A percentile compares a stretch with the other conserved stretches of the same genome.
phyloP scores from a whole-genome alignment of 148 eudicot genomes.

The Rheum nobile region DNA sequence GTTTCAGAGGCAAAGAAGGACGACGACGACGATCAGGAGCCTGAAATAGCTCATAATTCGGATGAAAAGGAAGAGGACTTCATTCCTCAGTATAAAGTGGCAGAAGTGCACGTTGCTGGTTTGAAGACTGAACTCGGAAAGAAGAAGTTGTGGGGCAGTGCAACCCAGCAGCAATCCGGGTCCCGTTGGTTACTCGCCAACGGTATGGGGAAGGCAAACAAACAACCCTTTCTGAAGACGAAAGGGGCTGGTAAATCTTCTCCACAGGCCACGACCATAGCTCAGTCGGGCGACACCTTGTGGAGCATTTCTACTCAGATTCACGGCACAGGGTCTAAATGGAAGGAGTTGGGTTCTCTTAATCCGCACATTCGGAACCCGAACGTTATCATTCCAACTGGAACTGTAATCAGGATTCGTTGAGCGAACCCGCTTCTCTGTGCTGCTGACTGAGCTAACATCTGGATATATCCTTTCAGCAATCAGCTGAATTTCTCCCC shows the following conservation, averaged over 20 bases:
- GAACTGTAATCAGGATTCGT: slow-evolving; percentile 34
- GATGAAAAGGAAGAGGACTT: slow-evolving; percentile 48
- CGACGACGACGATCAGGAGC: slow-evolving; percentile 46
- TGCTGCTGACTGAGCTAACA: background rate
- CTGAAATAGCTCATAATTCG: slow-evolving; percentile 20
- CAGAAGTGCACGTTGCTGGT: slow-evolving; percentile 81
- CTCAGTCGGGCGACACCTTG: slow-evolving; percentile 58
- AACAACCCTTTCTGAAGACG: slow-evolving; percentile 45
- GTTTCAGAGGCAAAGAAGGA: slow-evolving; percentile 33
- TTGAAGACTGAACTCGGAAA: slow-evolving; percentile 58
- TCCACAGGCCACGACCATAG: slow-evolving; percentile 23
- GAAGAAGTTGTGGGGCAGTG: slow-evolving; percentile 77
- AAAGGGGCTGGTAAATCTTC: slow-evolving; percentile 35
- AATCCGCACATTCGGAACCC: slow-evolving; percentile 68
- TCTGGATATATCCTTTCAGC: background rate
- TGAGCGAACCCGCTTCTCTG: slow-evolving; percentile 12
- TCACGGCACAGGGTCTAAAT: slow-evolving; percentile 52
- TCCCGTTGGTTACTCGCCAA: slow-evolving; percentile 96
- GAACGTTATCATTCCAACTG: slow-evolving; percentile 39
- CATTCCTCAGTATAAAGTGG: slow-evolving; percentile 66
- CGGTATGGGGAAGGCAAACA: slow-evolving; percentile 90
- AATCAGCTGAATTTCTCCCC: background rate
- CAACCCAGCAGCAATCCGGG: slow-evolving; percentile 75
- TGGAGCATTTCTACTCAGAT: slow-evolving; percentile 79
- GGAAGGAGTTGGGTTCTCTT: slow-evolving; percentile 52